Evolutionary conservation across 176 grass and related monocot species (phyloP), one percentile per base, ranked within the genome.

Genomic region (Carex kokanica): DNA sequence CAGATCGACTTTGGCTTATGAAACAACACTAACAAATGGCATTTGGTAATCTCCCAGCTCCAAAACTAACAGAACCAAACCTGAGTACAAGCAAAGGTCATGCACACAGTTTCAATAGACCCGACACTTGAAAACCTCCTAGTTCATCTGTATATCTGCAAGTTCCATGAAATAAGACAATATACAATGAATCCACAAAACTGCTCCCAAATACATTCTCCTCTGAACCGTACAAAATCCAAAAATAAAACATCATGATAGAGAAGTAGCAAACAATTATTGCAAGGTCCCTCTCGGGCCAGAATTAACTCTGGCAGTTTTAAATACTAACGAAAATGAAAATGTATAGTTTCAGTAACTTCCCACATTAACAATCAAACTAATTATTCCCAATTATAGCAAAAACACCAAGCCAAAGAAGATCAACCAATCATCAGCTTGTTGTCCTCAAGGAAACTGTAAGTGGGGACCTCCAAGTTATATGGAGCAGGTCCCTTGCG

Each of bases 401-500:
- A 51, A 82, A 80, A 68, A 67, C 80, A 82, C n/a, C 61, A 31
- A 54, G 63, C 13, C 40, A 65, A 82, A 64, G 60, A 82, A 78
- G 73, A 83, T 97, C 79, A 97, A 83, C 94, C 94, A 2, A 97
- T 61, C 58, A 97, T 78, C n/a, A 97, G 88, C 79, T 97, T 97
- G 78, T 93, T 97, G 4, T 97, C 94, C 16, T 97, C 94, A 81
- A 97, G 58, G 82, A 97, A 97, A 84, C 55, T 72, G 85, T 97
- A 97, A 0, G 91, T 93, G 0, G 94, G 94, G 12, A 97, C 94
- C 88, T 97, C 94, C 70, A 97, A 88, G 71, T 97, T 97, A 82
- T 59, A 97, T 27, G 94, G 94, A 3, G 94, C 94, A n/a, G 94
- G 94, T 20, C 94, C 94, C 83, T 97, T 97, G 38, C 94, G 86